Evolutionary conservation across 2,329 filamentous ascomycete genomes (phyloP), one percentile per base, ranked within the genome.

Genomic region (Aspergillus hortae): DNA sequence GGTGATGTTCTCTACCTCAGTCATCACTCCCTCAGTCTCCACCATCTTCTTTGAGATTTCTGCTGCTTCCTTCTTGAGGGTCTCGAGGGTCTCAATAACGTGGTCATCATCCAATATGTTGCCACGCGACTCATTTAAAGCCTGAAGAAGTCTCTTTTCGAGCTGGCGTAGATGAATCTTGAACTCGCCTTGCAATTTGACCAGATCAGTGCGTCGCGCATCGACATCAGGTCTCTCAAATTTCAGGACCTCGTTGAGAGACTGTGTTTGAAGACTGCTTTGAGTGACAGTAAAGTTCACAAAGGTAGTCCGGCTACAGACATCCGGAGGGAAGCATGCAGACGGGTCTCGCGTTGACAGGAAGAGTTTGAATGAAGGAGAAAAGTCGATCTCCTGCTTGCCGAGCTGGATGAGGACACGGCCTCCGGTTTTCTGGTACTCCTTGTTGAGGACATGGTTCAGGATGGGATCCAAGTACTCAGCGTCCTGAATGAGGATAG

Each of bases 231-330:
- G 94, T 51, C 95, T 85, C 78, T 99, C 94, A 12, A 92, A 96
- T 73, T 97, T 97, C 66, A 99, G 83, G 32, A 97, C 94, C 58
- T 99, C 92, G 62, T 96, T 96, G 61, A 99, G 84, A 1, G 94
- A 96, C 73, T 99, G 94, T 2, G 94, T 97, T 75, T 96, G 94
- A 67, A 99, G 80, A 79, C 92, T 97, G 82, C 94, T 96, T 76
- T 97, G 92, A 4, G 94, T 99, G 57, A 99, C 92, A 1, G 95
- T 97, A 64, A 99, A 99, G 75, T 99, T 99, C 81, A 99, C 94
- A 74, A 99, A 96, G 0, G 95, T 99, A 6, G 94, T 97, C 65
- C 95, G 85, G 79, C 91, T 96, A 84, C 95, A 99, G 58, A 99
- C 90, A 67, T 99, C 94, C 0, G 94, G 95, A 6, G 94, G 86